Evolutionary conservation across 2,329 filamentous ascomycete species (phyloP), one percentile per base, ranked within the genome.

Genomic region (Cadophora luteo-olivacea): DNA sequence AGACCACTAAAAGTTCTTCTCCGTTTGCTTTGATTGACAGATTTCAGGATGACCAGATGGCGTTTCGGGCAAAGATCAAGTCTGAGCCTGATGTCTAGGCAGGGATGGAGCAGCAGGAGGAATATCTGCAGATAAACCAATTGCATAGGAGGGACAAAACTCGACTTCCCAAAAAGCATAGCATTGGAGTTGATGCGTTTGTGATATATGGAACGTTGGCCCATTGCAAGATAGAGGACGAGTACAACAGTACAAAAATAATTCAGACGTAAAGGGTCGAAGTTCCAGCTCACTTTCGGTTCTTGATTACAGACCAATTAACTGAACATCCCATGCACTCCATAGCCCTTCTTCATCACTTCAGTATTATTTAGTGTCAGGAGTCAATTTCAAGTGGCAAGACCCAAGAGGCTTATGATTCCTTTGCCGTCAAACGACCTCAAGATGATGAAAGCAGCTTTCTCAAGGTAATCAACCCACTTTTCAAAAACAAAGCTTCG

Each of bases 31-130:
- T 11, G n/a, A 32, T 66, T 71, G 22, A 73, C 62, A 48, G n/a
- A 48, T 12, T 61, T 32, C 58, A 77, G 76, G 75, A 77, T 61
- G 75, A 77, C 63, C 68, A 72, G 41, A 69, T 76, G 65, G 67
- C 71, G 19, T 66, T 76, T 48, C 71, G 75, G 64, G 67, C 74
- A 32, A 77, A 76, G 62, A 75, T 77, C 19, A 77, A 77, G 71
- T 70, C 71, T n/a, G 76, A 77, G 61, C 68, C 74, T 32, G 41
- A 54, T 33, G 52, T 66, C 24, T 72, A 58, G 67, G 55, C 25
- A 22, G 33, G 16, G 38, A 41, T 9, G 19, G 38, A 51, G 16
- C 2, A 22, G 4, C 22, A 41, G 57, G 49, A 45, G 24, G 29
- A 12, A 38, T 55, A 25, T 16, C 45, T 55, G 9, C 48, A 49